These are phyloP conservation scores for Zymoseptoria crescenta DNA, from an alignment of 2,329 filamentous ascomycete genomes.

Conservation along the genomic window DNA sequence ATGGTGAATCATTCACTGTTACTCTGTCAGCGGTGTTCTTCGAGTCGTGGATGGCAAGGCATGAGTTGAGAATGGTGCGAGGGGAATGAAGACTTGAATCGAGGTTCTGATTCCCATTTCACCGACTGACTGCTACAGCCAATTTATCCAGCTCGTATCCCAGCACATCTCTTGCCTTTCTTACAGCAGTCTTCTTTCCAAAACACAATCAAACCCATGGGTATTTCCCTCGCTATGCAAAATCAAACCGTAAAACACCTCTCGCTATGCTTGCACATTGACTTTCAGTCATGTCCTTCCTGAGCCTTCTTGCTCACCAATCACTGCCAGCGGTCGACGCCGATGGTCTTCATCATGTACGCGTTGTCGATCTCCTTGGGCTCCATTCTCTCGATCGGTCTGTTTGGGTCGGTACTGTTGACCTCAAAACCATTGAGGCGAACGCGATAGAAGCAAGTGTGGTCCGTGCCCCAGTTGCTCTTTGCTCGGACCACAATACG, in stretches of 20 bases:
- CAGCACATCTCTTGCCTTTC: not conserved
- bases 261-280: not conserved
- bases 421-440: conserved; percentile 35
- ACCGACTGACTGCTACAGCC: not conserved
- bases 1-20: not conserved
- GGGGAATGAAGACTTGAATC: not conserved
- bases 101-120: not conserved
- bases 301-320: not conserved
- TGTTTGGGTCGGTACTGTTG: not conserved
- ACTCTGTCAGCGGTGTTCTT: too few species aligned
- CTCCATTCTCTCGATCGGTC: not conserved
- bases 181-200: not conserved
- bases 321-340: not conserved
- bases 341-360: not conserved
- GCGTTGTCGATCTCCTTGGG: not conserved
- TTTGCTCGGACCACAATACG: conserved; percentile 34
- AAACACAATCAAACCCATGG: not conserved
- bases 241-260: not conserved
- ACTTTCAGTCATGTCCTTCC: not conserved
- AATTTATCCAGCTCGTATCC: not conserved
- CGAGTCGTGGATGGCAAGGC: too few species aligned
- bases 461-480: conserved; percentile 37
- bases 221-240: not conserved
- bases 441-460: conserved; percentile 42
- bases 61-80: not conserved